Conservation (phyloP, 164 flowering plant genomes). For the Piper betle region DNA sequence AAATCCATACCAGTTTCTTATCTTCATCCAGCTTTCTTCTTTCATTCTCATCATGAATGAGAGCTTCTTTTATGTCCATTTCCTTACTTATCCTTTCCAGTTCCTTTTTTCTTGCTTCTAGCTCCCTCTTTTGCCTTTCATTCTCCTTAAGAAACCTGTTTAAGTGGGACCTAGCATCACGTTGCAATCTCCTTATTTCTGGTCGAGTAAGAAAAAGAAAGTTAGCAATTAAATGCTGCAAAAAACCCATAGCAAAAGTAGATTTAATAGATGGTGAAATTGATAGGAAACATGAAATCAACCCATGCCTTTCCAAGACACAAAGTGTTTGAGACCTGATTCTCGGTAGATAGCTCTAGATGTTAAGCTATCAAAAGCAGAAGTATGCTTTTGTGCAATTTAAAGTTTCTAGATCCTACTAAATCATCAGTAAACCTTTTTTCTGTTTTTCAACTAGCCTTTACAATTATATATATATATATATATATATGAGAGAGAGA, state of each 20-base stretch:
- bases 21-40: slow-evolving; percentile 36
- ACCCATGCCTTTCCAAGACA: not conserved
- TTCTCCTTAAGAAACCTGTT: slow-evolving; percentile 34
- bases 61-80: slow-evolving; percentile 36
- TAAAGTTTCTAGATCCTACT: no score
- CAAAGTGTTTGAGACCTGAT: not conserved
- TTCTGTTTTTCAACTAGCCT: no score
- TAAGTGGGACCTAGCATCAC: slow-evolving; percentile 23
- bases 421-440: no score
- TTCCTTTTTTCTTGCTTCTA: slow-evolving; percentile 34
- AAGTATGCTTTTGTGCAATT: no score
- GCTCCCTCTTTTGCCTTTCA: slow-evolving; percentile 20
- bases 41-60: slow-evolving; percentile 37
- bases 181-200: slow-evolving; percentile 49
- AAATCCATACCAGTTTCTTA: slow-evolving; percentile 33
- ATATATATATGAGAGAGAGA: no score
- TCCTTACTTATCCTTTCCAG: slow-evolving; percentile 21
- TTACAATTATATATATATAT: no score
- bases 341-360: no score
- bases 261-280: no score
- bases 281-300: not conserved
- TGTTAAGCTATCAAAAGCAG: no score
- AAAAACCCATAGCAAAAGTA: not conserved
- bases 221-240: not conserved
- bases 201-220: not conserved